Conservation (phyloP, 805 yeast species). For the Hanseniaspora lindneri region DNA sequence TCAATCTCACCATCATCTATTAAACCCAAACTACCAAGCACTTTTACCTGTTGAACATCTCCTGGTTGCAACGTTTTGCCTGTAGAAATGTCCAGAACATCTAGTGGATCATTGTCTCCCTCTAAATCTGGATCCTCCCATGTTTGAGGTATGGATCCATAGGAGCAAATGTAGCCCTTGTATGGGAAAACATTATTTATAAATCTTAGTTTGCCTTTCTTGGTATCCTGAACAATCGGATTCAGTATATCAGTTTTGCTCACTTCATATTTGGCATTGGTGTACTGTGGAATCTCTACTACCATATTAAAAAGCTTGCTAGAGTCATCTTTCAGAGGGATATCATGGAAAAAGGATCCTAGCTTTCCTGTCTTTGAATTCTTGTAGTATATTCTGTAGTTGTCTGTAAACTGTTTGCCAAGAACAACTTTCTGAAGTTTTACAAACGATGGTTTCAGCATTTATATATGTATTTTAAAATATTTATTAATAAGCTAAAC, state of each 20-base stretch:
- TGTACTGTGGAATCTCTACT: slow-evolving; percentile 97
- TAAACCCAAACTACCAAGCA: slow-evolving; percentile 65
- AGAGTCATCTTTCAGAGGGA: slow-evolving; percentile 31
- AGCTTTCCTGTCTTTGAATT: slow-evolving; percentile 29
- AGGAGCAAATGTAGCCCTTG: slow-evolving; percentile 96
- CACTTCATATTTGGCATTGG: slow-evolving; percentile 93
- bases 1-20: slow-evolving; percentile 93
- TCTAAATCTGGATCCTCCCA: slow-evolving; percentile 53
- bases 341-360: slow-evolving; percentile 47
- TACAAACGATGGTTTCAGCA: slow-evolving; percentile 2
- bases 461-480: background rate
- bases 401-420: slow-evolving; percentile 19
- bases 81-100: slow-evolving; percentile 81
- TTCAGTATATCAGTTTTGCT: slow-evolving; percentile 71
- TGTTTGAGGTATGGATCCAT: slow-evolving; percentile 96
- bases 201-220: slow-evolving; percentile 90
- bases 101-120: slow-evolving; percentile 94
- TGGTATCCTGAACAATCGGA: slow-evolving; percentile 94
- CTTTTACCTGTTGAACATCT: slow-evolving; percentile 51
- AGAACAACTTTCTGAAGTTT: slow-evolving; percentile 19
- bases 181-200: slow-evolving; percentile 98
- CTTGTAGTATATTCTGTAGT: slow-evolving; percentile 28
- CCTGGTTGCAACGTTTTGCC: slow-evolving; percentile 35
- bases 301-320: slow-evolving; percentile 38
- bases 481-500: background rate